phyloP scores from a whole-genome alignment of 495 filamentous ascomycete genomes.

The Mycothermus thermophilus region DNA sequence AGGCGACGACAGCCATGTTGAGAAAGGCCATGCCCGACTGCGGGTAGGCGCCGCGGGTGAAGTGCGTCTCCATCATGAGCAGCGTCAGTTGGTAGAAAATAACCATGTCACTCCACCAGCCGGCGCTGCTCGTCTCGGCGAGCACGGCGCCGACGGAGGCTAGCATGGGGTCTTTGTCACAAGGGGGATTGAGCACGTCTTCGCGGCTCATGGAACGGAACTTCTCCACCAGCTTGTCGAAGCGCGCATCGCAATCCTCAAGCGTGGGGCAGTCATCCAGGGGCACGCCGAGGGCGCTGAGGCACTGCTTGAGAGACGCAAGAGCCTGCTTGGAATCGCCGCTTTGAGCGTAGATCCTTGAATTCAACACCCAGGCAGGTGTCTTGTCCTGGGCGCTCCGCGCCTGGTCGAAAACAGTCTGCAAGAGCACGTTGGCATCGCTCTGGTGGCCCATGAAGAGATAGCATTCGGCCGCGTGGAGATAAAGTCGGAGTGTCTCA shows the following conservation, averaged over 20 bases:
- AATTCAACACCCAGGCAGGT: slow-evolving; percentile 62
- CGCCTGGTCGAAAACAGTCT: slow-evolving; percentile 49
- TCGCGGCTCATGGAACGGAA: slow-evolving; percentile 47
- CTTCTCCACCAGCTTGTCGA: slow-evolving; percentile 42
- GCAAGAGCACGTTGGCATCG: slow-evolving; percentile 49
- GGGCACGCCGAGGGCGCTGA: slow-evolving; percentile 50
- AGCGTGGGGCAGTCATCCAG: slow-evolving; percentile 52
- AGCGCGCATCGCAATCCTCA: slow-evolving; percentile 62
- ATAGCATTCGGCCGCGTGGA: slow-evolving; percentile 65
- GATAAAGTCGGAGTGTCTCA: slow-evolving; percentile 65
- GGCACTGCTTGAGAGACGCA: slow-evolving; percentile 48
- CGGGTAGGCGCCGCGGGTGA: slow-evolving; percentile 50
- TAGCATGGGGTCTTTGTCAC: slow-evolving; percentile 39
- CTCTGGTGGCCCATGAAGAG: slow-evolving; percentile 57
- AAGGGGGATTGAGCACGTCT: slow-evolving; percentile 36
- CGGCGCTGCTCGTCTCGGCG: slow-evolving; percentile 62
- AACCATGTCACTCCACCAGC: slow-evolving; percentile 65
- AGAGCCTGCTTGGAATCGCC: slow-evolving; percentile 59
- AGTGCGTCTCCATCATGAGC: slow-evolving; percentile 54
- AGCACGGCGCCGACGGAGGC: slow-evolving; percentile 60
- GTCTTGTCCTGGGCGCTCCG: slow-evolving; percentile 60
- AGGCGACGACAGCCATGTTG: slow-evolving; percentile 57
- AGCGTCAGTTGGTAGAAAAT: slow-evolving; percentile 66
- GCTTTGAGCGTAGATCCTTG: slow-evolving; percentile 56
- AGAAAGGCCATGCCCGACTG: slow-evolving; percentile 66